Evolutionary conservation across 352 stramenopile genomes (phyloP).

Genomic region (Thraustotheca clavata): DNA sequence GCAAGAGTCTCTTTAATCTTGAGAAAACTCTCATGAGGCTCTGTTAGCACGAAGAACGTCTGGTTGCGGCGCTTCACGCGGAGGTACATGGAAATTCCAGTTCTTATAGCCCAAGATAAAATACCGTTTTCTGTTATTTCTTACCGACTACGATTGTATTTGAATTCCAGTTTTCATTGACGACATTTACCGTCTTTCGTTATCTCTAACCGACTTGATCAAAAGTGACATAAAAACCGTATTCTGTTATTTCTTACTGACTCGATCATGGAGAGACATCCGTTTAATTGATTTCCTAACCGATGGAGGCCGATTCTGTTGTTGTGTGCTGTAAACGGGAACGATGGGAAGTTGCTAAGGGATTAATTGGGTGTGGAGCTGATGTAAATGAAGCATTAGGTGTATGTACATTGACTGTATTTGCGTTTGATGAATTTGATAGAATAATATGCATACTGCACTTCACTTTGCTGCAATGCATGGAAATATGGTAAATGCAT

Average conservation of each 20-base stretch:
- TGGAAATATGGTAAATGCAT: not conserved
- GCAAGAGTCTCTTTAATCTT: conserved; percentile 76
- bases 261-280: no score
- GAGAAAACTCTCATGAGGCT: conserved; percentile 68
- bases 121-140: no score
- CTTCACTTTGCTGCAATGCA: conserved; percentile 18
- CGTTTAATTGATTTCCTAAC: not conserved
- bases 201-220: no score
- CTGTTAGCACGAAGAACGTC: conserved; percentile 82
- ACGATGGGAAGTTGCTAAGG: not conserved
- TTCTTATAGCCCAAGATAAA: conserved; percentile 14
- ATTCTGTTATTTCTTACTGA: no score
- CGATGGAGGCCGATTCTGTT: not conserved
- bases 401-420: not conserved
- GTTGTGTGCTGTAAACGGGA: conserved; percentile 6
- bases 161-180: no score
- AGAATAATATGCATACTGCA: not conserved
- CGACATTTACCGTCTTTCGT: no score
- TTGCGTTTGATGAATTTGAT: not conserved
- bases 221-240: no score
- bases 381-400: conserved; percentile 4
- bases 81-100: conserved; percentile 54
- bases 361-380: not conserved
- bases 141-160: no score
- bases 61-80: conserved; percentile 82